A percentile compares a stretch with the other conserved stretches of the same genome.
Conservation (phyloP, 768 basidiomycete genomes). For the Sarcodon aspratus region DNA sequence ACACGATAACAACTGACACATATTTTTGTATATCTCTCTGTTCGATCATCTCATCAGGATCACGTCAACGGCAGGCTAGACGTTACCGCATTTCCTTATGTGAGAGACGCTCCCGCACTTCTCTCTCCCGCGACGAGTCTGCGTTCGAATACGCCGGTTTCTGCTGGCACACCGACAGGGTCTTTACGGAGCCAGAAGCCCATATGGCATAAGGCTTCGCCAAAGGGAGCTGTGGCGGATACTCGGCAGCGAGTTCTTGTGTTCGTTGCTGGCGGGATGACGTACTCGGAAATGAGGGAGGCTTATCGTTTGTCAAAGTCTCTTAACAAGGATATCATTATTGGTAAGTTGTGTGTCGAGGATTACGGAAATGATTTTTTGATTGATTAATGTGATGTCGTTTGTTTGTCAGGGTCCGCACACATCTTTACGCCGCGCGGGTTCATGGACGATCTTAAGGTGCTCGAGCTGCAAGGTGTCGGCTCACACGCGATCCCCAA, state of each 20-base stretch:
- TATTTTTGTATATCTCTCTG: too few species aligned
- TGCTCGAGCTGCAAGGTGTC: slow-evolving; percentile 78
- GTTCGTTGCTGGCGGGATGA: slow-evolving; percentile 92
- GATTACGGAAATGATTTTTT: background rate
- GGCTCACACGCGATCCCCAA: slow-evolving; percentile 67
- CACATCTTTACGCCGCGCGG: slow-evolving; percentile 74
- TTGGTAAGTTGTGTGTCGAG: slow-evolving; percentile 45
- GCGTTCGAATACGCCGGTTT: slow-evolving; percentile 40
- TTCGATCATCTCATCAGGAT: slow-evolving; percentile 39
- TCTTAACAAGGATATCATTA: slow-evolving; percentile 80
- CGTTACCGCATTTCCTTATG: slow-evolving; percentile 74
- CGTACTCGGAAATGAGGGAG: slow-evolving; percentile 89
- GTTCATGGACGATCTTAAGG: slow-evolving; percentile 81
- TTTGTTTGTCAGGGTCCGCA: slow-evolving; percentile 62
- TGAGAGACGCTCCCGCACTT: slow-evolving; percentile 63
- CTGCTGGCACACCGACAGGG: slow-evolving; percentile 27
- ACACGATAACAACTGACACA: too few species aligned
- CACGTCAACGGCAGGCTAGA: slow-evolving; percentile 74
- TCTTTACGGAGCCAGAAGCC: slow-evolving; percentile 87
- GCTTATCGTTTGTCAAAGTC: slow-evolving; percentile 68
- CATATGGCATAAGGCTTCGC: slow-evolving; percentile 76
- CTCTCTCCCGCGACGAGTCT: slow-evolving; percentile 34
- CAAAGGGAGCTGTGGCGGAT: slow-evolving; percentile 33
- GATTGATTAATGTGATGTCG: background rate
- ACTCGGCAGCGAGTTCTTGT: slow-evolving; percentile 71